These are phyloP conservation scores for Candolleomyces efflorescens DNA, from an alignment of 768 basidiomycete genomes.

Conservation along the genomic window DNA sequence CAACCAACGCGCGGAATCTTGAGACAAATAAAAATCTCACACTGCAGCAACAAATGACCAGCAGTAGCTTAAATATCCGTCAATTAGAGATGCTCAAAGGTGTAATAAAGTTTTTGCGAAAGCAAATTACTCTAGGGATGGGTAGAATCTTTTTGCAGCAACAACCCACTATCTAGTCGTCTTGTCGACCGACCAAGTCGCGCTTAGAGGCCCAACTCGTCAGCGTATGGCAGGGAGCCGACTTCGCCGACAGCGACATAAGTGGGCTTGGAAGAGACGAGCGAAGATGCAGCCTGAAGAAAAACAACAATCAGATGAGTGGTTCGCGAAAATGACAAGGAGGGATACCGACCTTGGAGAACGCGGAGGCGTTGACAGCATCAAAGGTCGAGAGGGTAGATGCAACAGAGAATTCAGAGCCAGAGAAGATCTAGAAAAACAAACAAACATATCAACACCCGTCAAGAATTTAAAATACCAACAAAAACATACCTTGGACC, in stretches of 20 bases:
- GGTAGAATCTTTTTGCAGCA: no score
- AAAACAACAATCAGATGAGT: neutral
- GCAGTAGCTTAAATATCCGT: no score
- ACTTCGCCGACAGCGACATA: conserved; percentile 84
- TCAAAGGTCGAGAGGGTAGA: conserved; percentile 66
- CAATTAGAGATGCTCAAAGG: no score
- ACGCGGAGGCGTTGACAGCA: conserved; percentile 55
- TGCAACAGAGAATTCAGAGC: conserved; percentile 50
- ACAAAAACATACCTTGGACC: conserved; percentile 50
- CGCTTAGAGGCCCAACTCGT: conserved; percentile 76
- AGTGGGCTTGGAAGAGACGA: conserved; percentile 77
- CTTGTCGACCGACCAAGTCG: neutral
- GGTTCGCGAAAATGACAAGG: neutral
- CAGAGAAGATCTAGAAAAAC: conserved; percentile 62
- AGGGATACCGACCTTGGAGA: conserved; percentile 59
- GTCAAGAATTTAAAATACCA: conserved; percentile 6
- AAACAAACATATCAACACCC: neutral
- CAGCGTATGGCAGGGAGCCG: conserved; percentile 71
- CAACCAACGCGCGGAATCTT: no score
- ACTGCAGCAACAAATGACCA: no score
- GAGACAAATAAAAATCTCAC: no score
- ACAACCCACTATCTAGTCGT: neutral
- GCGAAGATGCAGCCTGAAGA: conserved; percentile 54
- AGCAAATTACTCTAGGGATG: no score
- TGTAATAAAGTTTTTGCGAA: no score